Evolutionary conservation across 805 yeast genomes (phyloP).

Genomic region (Myxozyma vanderwaltii): DNA sequence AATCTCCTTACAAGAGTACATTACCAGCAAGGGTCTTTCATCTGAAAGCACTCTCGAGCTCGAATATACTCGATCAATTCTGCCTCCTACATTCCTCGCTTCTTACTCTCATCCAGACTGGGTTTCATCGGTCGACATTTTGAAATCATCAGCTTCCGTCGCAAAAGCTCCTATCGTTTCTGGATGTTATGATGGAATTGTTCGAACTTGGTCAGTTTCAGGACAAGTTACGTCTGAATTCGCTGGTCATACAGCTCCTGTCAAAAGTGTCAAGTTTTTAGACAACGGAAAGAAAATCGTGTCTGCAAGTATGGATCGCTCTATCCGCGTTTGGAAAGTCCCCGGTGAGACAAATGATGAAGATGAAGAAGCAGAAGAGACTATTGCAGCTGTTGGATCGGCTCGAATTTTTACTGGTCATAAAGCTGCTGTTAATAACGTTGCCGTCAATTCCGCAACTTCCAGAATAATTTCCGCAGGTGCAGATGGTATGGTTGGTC

Average conservation of each 20-base stretch:
- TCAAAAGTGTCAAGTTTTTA: slow-evolving; percentile 79
- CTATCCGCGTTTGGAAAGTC: slow-evolving; percentile 79
- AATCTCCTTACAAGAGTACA: slow-evolving; percentile 75
- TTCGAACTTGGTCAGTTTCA: slow-evolving; percentile 79
- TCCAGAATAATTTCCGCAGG: slow-evolving; percentile 80
- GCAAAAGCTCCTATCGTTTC: slow-evolving; percentile 59
- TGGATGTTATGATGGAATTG: slow-evolving; percentile 94
- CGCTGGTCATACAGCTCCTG: slow-evolving; percentile 86
- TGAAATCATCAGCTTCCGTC: slow-evolving; percentile 26
- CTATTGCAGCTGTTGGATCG: slow-evolving; percentile 37
- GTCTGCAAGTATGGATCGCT: slow-evolving; percentile 86
- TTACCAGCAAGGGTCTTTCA: slow-evolving; percentile 74
- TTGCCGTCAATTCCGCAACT: slow-evolving; percentile 59
- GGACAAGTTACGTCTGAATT: slow-evolving; percentile 81
- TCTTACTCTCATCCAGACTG: slow-evolving; percentile 93
- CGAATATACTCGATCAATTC: slow-evolving; percentile 88
- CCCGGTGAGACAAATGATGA: slow-evolving; percentile 53
- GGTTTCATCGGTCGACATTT: slow-evolving; percentile 75
- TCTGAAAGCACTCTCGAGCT: slow-evolving; percentile 75
- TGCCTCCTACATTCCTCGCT: slow-evolving; percentile 91
- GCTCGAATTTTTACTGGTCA: slow-evolving; percentile 69
- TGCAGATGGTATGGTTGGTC: slow-evolving; percentile 73
- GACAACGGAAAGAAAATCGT: slow-evolving; percentile 55
- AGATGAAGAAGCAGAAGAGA: slow-evolving; percentile 45
- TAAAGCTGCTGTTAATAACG: slow-evolving; percentile 76